Conservation (phyloP, 768 basidiomycete species). For the Podaxis sp. region DNA sequence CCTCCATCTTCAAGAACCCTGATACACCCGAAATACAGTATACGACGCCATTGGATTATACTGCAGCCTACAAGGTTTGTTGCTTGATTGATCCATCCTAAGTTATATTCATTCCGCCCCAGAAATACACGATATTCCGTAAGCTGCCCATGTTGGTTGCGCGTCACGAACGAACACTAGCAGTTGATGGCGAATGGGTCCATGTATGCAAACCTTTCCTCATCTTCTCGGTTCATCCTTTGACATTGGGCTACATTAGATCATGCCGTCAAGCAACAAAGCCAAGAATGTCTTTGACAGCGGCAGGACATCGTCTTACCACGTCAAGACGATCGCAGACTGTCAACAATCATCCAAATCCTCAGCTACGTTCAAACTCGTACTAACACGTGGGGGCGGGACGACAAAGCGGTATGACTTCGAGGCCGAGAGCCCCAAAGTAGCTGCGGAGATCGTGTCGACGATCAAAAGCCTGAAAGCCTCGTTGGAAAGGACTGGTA, state of each 20-base stretch:
- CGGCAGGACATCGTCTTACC: slow-evolving; percentile 90
- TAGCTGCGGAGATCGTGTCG: slow-evolving; percentile 81
- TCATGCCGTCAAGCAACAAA: slow-evolving; percentile 83
- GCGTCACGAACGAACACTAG: slow-evolving; percentile 86
- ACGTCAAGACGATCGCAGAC: slow-evolving; percentile 82
- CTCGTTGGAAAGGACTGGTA: slow-evolving; percentile 63
- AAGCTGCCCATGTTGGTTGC: slow-evolving; percentile 94
- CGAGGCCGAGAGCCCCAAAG: slow-evolving; percentile 85
- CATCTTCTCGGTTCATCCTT: not conserved
- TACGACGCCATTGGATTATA: slow-evolving; percentile 71
- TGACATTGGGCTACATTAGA: slow-evolving; percentile 43
- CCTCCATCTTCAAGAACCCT: slow-evolving; percentile 91
- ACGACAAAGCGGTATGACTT: slow-evolving; percentile 89
- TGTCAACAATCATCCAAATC: slow-evolving; percentile 84
- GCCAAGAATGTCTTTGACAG: slow-evolving; percentile 82
- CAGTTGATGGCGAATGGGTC: slow-evolving; percentile 94
- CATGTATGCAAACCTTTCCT: slow-evolving; percentile 51
- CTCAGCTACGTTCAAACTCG: slow-evolving; percentile 84
- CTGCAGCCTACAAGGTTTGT: slow-evolving; percentile 81
- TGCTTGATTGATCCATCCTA: not conserved
- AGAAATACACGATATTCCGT: slow-evolving; percentile 92
- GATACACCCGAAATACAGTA: slow-evolving; percentile 65
- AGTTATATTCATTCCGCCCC: slow-evolving; percentile 4
- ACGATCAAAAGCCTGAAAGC: slow-evolving; percentile 66
- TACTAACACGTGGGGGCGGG: slow-evolving; percentile 72